A percentile compares a stretch with the other conserved stretches of the same genome.
Evolutionary conservation across 2,329 filamentous ascomycete species (phyloP).

Genomic region (Bipolaris sorokiniana): DNA sequence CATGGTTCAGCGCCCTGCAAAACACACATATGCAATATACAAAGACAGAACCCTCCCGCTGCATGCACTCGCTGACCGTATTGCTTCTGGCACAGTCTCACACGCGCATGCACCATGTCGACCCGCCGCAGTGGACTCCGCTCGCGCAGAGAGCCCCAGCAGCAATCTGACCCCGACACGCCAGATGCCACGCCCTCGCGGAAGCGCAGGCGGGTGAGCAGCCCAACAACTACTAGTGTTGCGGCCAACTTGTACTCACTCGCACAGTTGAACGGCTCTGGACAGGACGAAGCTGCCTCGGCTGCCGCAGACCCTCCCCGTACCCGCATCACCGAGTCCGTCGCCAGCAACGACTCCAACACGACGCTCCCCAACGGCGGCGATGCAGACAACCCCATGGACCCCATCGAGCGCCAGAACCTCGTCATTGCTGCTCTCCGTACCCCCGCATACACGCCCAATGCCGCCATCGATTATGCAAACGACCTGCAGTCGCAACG

Average conservation of each 20-base stretch:
- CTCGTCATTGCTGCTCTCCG: constrained; percentile 50
- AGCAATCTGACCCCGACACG: constrained; percentile 51
- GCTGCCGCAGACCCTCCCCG: constrained; percentile 32
- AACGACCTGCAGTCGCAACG: constrained; percentile 55
- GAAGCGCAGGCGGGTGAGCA: constrained; percentile 55
- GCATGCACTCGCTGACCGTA: constrained; percentile 25
- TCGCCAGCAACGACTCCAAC: constrained; percentile 52
- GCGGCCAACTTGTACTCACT: constrained; percentile 23
- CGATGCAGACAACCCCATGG: constrained; percentile 37
- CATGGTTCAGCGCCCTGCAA: constrained; percentile 12
- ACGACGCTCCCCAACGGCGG: constrained; percentile 44
- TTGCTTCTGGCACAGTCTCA: constrained; percentile 10
- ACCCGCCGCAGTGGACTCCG: constrained; percentile 21
- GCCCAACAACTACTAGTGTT: constrained; percentile 14
- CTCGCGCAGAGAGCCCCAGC: constrained; percentile 38
- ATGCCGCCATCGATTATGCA: constrained; percentile 63
- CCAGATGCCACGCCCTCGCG: constrained; percentile 57
- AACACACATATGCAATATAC: constrained; percentile 4
- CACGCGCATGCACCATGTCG: constrained; percentile 27
- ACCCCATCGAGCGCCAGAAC: constrained; percentile 47
- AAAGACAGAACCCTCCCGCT: neutral
- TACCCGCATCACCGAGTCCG: constrained; percentile 46
- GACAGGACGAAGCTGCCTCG: constrained; percentile 29
- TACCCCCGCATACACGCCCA: constrained; percentile 57
- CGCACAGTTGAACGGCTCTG: constrained; percentile 43